Conservation (phyloP, 352 stramenopile genomes). For the Blastocystis sp. region DNA sequence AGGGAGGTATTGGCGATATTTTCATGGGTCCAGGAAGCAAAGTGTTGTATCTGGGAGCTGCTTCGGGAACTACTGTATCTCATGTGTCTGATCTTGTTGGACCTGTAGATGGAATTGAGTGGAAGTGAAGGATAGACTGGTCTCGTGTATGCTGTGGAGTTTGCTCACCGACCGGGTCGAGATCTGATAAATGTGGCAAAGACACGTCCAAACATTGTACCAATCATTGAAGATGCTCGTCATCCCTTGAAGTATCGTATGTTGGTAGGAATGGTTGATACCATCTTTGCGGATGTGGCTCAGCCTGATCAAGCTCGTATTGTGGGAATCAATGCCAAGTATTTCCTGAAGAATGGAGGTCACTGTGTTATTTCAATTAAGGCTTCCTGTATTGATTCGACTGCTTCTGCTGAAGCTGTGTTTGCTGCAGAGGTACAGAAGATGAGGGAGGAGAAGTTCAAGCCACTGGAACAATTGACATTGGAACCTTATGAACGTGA, state of each 20-base stretch:
- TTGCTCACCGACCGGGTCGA: constrained; percentile 91
- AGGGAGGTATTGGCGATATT: constrained; percentile 94
- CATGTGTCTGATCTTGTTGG: constrained; percentile 98
- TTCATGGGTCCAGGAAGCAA: constrained; percentile 92
- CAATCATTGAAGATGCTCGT: constrained; percentile 95
- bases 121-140: constrained; percentile 68
- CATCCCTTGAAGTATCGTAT: constrained; percentile 97
- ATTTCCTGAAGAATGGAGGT: constrained; percentile 97
- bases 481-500: constrained; percentile 98
- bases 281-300: constrained; percentile 95
- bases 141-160: constrained; percentile 97
- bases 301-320: constrained; percentile 98
- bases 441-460: constrained; percentile 94
- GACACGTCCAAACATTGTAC: constrained; percentile 94
- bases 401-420: constrained; percentile 89
- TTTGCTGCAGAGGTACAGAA: constrained; percentile 93
- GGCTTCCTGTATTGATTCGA: constrained; percentile 97
- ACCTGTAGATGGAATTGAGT: constrained; percentile 66
- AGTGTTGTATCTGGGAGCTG: constrained; percentile 95
- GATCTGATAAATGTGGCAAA: constrained; percentile 99
- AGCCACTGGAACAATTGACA: constrained; percentile 94
- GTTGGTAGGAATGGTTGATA: constrained; percentile 96
- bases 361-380: constrained; percentile 99
- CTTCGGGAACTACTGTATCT: constrained; percentile 93
- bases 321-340: constrained; percentile 92